Evolutionary conservation across 805 yeast species (phyloP).

Genomic region (Hagleromyces aurorensis): DNA sequence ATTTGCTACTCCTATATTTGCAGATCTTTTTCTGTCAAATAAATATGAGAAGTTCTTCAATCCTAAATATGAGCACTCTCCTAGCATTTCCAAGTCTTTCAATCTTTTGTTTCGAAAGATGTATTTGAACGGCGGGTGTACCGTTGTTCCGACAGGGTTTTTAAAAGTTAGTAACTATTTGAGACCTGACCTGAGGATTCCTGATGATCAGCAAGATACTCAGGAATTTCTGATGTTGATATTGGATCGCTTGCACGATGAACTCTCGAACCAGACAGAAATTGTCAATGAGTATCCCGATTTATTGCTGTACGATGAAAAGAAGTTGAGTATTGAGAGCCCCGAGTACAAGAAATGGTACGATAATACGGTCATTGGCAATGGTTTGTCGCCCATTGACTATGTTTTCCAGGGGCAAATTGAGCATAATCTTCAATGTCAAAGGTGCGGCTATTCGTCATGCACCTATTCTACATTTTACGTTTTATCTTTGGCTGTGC

Average conservation of each 20-base stretch:
- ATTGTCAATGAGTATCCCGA: conserved; percentile 36
- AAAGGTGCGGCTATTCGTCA: conserved; percentile 54
- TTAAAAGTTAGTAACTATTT: conserved; percentile 42
- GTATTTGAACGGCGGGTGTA: conserved; percentile 48
- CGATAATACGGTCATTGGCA: conserved; percentile 39
- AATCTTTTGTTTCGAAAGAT: conserved; percentile 50
- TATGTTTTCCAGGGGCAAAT: conserved; percentile 66
- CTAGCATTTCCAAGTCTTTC: conserved; percentile 42
- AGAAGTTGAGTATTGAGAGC: conserved; percentile 23
- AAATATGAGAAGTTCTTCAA: conserved; percentile 38
- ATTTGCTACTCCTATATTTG: conserved; percentile 45
- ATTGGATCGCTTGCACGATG: conserved; percentile 63
- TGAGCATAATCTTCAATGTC: conserved; percentile 55
- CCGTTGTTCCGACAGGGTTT: conserved; percentile 60
- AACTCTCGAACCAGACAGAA: conserved; percentile 37
- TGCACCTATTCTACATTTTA: conserved; percentile 55
- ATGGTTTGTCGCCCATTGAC: conserved; percentile 62
- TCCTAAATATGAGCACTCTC: conserved; percentile 20
- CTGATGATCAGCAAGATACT: conserved; percentile 74
- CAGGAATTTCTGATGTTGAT: conserved; percentile 66
- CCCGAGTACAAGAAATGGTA: conserved; percentile 60
- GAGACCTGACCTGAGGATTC: conserved; percentile 62
- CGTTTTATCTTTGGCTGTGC: conserved; percentile 56
- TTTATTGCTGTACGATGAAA: conserved; percentile 30
- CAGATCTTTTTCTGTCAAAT: conserved; percentile 40